These are phyloP conservation scores for Mortierella antarctica DNA, from an alignment of 192 early-diverging fungal species.

Conservation along the genomic window DNA sequence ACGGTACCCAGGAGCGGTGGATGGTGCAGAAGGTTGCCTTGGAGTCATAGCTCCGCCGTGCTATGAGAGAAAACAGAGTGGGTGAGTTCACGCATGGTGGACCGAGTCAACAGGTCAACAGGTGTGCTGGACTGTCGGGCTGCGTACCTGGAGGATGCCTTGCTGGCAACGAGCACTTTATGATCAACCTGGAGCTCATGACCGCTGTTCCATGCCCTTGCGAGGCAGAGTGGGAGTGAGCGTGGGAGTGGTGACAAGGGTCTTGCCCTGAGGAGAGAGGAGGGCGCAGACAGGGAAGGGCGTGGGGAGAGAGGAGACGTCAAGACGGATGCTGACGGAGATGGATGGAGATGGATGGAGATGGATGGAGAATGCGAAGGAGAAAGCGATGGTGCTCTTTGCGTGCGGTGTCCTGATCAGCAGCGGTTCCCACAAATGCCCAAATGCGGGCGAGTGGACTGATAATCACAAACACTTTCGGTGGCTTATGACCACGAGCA, in stretches of 20 bases:
- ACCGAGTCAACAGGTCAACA: background rate
- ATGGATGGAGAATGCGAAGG: no score
- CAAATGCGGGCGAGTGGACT: no score
- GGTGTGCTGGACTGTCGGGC: background rate
- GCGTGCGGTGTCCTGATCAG: no score
- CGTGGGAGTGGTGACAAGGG: background rate
- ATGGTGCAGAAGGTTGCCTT: conserved; percentile 1
- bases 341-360: no score
- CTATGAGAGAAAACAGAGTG: conserved; percentile 11
- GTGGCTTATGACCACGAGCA: no score
- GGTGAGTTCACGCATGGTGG: background rate
- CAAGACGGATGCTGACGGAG: background rate
- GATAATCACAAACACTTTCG: no score
- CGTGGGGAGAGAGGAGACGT: background rate
- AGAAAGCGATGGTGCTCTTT: no score
- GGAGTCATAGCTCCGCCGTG: background rate
- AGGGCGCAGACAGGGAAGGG: background rate
- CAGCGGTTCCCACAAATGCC: no score
- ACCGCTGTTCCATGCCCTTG: conserved; percentile 32
- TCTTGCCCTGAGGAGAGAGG: background rate
- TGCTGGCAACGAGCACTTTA: conserved; percentile 22
- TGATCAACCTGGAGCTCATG: conserved; percentile 47
- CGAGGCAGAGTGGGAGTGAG: background rate
- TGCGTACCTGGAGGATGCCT: conserved; percentile 18
- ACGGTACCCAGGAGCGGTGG: conserved; percentile 1